phyloP scores from a whole-genome alignment of 345 rosid species.

The Euclidium syriacum region DNA sequence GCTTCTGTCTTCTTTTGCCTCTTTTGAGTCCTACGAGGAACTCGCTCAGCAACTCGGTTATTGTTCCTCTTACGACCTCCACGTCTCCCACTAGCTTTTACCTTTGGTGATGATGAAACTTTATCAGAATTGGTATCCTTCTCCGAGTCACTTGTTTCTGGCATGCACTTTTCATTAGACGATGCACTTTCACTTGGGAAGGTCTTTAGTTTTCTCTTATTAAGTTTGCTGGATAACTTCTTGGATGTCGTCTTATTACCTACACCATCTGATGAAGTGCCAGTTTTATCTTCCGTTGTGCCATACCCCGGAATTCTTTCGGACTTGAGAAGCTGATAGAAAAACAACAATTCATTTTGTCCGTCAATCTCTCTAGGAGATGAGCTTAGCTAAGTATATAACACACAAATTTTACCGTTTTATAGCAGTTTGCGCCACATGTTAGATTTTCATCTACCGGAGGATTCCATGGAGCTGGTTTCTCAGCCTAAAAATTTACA shows the following conservation, averaged over 20 bases:
- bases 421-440: conserved; percentile 80
- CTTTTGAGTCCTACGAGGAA: conserved; percentile 67
- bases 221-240: conserved; percentile 48
- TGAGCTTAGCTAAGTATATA: conserved; percentile 10
- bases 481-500: conserved; percentile 57
- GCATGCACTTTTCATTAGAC: conserved; percentile 67
- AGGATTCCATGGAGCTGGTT: conserved; percentile 65
- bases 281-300: conserved; percentile 46
- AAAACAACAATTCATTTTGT: background rate
- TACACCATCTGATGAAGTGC: conserved; percentile 51
- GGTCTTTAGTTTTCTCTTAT: conserved; percentile 50
- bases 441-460: conserved; percentile 54
- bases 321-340: conserved; percentile 55
- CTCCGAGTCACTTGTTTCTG: conserved; percentile 92
- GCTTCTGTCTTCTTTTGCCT: conserved; percentile 70
- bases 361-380: background rate
- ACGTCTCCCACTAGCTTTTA: conserved; percentile 53
- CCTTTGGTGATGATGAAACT: conserved; percentile 50
- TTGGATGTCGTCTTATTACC: conserved; percentile 36
- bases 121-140: conserved; percentile 40
- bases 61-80: conserved; percentile 75
- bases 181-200: conserved; percentile 91
- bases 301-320: conserved; percentile 40
- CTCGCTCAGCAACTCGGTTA: conserved; percentile 84
- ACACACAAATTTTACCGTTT: conserved; percentile 45